Evolutionary conservation across 768 basidiomycete species (phyloP).

Genomic region (Hygrophoropsis aurantiaca): DNA sequence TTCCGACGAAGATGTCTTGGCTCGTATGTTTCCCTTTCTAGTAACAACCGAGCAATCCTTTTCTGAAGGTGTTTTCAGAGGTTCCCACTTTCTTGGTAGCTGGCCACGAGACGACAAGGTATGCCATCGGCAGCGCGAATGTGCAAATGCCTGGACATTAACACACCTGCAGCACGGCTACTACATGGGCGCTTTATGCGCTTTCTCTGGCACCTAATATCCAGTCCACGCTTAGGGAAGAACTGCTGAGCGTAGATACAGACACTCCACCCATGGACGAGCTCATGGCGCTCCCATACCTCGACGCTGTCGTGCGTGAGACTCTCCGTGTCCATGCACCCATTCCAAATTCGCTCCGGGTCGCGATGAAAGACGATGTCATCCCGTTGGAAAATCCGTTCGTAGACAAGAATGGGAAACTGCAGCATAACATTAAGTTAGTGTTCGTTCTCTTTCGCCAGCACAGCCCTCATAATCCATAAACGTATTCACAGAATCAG

Average conservation of each 20-base stretch:
- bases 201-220: conserved; percentile 45
- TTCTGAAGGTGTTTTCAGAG: conserved; percentile 31
- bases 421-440: conserved; percentile 38
- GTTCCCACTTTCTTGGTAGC: conserved; percentile 56
- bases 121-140: background rate
- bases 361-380: conserved; percentile 48
- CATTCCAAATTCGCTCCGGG: conserved; percentile 40
- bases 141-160: background rate
- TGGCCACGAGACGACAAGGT: conserved; percentile 55
- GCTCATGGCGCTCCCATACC: conserved; percentile 58
- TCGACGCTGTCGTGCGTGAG: conserved; percentile 61
- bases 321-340: conserved; percentile 52
- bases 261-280: conserved; percentile 67
- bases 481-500: conserved; percentile 23
- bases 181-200: conserved; percentile 56
- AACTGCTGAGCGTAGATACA: conserved; percentile 46
- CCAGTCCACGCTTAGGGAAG: conserved; percentile 54
- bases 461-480: background rate
- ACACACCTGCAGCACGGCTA: conserved; percentile 26
- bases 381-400: conserved; percentile 45
- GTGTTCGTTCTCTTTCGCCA: background rate
- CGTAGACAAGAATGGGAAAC: conserved; percentile 37
- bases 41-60: background rate
- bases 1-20: conserved; percentile 59
- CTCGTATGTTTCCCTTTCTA: conserved; percentile 32